phyloP scores from a whole-genome alignment of 140 eudicot species.

The Bidens hawaiensis region DNA sequence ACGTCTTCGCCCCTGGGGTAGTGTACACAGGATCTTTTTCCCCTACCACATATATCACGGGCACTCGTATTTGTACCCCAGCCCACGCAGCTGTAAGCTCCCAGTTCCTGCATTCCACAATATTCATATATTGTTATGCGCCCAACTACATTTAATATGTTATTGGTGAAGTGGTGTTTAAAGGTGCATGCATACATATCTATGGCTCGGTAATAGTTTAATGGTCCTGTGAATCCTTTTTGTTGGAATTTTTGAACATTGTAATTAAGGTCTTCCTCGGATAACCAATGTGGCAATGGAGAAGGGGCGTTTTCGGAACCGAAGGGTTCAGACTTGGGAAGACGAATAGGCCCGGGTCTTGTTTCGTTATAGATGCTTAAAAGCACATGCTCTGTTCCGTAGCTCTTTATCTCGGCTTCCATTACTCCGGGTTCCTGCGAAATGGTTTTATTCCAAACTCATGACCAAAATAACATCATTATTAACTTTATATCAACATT shows the following conservation, averaged over 20 bases:
- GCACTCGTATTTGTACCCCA: slow-evolving; percentile 13
- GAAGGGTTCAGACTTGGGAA: slow-evolving; percentile 57
- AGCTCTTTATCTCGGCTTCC: slow-evolving; percentile 50
- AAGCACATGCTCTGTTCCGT: slow-evolving; percentile 49
- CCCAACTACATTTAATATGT: neutral
- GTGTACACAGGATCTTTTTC: slow-evolving; percentile 17
- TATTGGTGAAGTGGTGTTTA: neutral
- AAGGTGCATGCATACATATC: slow-evolving; percentile 13
- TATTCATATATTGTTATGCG: no score
- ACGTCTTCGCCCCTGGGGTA: slow-evolving; percentile 13
- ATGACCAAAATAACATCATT: neutral
- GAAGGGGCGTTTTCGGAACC: slow-evolving; percentile 20
- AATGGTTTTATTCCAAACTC: neutral
- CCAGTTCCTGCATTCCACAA: slow-evolving; percentile 11
- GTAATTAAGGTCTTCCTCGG: slow-evolving; percentile 16
- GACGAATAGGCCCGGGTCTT: slow-evolving; percentile 36
- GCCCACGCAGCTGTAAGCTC: slow-evolving; percentile 18
- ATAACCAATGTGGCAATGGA: slow-evolving; percentile 42
- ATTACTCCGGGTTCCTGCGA: slow-evolving; percentile 58
- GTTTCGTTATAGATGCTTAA: slow-evolving; percentile 36
- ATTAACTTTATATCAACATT: no score
- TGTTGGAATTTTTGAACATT: slow-evolving; percentile 9
- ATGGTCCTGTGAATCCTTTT: slow-evolving; percentile 19
- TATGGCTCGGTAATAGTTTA: slow-evolving; percentile 25
- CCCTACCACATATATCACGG: slow-evolving; percentile 13